Percentiles rank a stretch among this genome's conserved stretches.
phyloP scores from a whole-genome alignment of 169 alveolate species.

The Plasmodium yoelii region DNA sequence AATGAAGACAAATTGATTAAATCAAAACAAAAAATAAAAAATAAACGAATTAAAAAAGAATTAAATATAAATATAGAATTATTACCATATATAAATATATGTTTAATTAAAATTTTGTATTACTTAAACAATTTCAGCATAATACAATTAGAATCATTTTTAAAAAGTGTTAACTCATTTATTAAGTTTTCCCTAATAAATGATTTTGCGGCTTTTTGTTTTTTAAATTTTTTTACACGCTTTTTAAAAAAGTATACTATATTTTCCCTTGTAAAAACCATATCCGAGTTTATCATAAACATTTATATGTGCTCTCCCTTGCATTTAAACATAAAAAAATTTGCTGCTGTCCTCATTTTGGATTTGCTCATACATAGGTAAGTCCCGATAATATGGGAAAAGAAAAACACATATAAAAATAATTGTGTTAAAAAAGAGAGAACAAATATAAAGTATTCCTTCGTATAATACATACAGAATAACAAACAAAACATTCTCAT shows the following conservation, averaged over 20 bases:
- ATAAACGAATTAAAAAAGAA: slow-evolving; percentile 54
- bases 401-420: too few species aligned
- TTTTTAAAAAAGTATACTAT: slow-evolving; percentile 21
- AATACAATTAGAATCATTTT: slow-evolving; percentile 62
- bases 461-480: too few species aligned
- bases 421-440: too few species aligned
- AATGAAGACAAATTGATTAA: slow-evolving; percentile 7
- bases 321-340: slow-evolving; percentile 34
- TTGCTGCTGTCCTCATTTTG: slow-evolving; percentile 46
- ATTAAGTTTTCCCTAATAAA: slow-evolving; percentile 44
- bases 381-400: background rate
- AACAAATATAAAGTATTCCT: too few species aligned
- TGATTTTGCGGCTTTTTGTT: slow-evolving; percentile 68
- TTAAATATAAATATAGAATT: slow-evolving; percentile 51
- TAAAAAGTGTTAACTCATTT: slow-evolving; percentile 72
- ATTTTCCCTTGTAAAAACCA: slow-evolving; percentile 52
- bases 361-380: slow-evolving; percentile 51
- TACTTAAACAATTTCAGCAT: slow-evolving; percentile 64
- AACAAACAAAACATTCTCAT: too few species aligned
- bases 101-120: slow-evolving; percentile 71
- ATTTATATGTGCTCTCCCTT: slow-evolving; percentile 44
- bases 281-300: slow-evolving; percentile 52
- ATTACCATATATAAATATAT: slow-evolving; percentile 65
- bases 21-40: slow-evolving; percentile 19
- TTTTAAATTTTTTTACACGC: slow-evolving; percentile 34